phyloP scores from a whole-genome alignment of 805 yeast genomes.

The Starmera caribaea region DNA sequence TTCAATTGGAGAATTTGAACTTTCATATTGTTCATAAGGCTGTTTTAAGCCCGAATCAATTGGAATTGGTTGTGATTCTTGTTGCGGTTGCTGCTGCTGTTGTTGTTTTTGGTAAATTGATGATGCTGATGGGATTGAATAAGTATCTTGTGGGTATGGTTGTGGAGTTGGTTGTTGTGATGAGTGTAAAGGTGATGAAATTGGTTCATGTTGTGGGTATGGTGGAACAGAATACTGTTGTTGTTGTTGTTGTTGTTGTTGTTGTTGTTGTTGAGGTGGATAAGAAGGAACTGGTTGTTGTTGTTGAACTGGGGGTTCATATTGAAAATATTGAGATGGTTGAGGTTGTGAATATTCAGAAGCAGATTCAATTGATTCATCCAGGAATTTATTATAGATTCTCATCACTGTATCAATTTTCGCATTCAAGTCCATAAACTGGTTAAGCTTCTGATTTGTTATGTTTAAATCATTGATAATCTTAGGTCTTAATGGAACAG shows the following conservation, averaged over 20 bases:
- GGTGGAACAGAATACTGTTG: neutral
- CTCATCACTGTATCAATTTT: slow-evolving; percentile 68
- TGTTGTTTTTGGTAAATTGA: slow-evolving; percentile 6
- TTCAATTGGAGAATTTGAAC: slow-evolving; percentile 2
- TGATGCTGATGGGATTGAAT: neutral
- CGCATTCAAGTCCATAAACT: slow-evolving; percentile 61
- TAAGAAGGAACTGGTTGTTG: neutral
- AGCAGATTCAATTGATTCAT: slow-evolving; percentile 37
- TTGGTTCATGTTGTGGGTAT: neutral
- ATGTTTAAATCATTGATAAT: slow-evolving; percentile 49
- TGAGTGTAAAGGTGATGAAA: neutral
- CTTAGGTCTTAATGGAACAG: slow-evolving; percentile 59
- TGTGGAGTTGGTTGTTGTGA: slow-evolving; percentile 4
- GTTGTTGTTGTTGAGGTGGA: neutral
- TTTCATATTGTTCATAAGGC: slow-evolving; percentile 2
- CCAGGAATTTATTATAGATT: slow-evolving; percentile 69
- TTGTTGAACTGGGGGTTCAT: slow-evolving; percentile 15
- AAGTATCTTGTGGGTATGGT: neutral
- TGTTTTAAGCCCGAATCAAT: neutral
- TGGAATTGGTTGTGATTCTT: slow-evolving; percentile 1
- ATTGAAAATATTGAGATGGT: neutral
- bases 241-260: slow-evolving; percentile 3
- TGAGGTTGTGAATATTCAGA: neutral
- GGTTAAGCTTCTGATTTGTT: slow-evolving; percentile 53
- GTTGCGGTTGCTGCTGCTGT: slow-evolving; percentile 6